Evolutionary conservation across 2,329 filamentous ascomycete species (phyloP).

Genomic region (Xylaria digitata): DNA sequence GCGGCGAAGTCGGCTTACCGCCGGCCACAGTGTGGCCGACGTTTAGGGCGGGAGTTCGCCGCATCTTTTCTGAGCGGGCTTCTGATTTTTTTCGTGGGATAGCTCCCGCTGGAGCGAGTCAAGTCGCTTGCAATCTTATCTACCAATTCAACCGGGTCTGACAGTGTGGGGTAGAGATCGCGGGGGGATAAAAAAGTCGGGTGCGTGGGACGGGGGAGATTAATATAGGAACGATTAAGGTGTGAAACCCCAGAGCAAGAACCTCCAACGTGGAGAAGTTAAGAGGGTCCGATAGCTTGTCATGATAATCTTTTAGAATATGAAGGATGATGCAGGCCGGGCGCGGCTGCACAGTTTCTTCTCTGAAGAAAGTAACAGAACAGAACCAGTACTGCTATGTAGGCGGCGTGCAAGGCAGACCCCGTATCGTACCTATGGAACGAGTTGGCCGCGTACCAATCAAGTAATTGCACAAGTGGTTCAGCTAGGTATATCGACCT

Average conservation of each 20-base stretch:
- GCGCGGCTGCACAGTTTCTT: constrained; percentile 48
- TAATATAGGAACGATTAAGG: constrained; percentile 51
- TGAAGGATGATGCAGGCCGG: constrained; percentile 45
- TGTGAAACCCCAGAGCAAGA: constrained; percentile 57
- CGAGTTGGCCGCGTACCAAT: constrained; percentile 32
- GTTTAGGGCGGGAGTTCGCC: constrained; percentile 48
- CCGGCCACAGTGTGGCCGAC: constrained; percentile 41
- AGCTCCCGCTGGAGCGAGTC: constrained; percentile 45
- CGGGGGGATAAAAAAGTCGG: constrained; percentile 45
- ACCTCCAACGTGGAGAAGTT: constrained; percentile 59
- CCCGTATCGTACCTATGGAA: constrained; percentile 13
- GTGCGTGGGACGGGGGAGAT: constrained; percentile 38
- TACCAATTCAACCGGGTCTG: constrained; percentile 43
- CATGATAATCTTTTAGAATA: constrained; percentile 57
- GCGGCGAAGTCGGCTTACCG: constrained; percentile 55
- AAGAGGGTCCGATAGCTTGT: constrained; percentile 56
- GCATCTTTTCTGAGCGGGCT: constrained; percentile 42
- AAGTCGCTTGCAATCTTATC: constrained; percentile 47
- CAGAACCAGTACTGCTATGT: constrained; percentile 26
- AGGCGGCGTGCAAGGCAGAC: constrained; percentile 32
- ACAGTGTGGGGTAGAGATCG: constrained; percentile 50
- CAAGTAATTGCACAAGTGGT: constrained; percentile 19
- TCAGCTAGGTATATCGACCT: constrained; percentile 34
- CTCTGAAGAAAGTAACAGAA: constrained; percentile 38
- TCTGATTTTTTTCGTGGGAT: constrained; percentile 42